These are phyloP conservation scores for Paramecium biaurelia DNA, from an alignment of 73 alveolate genomes.

Conservation along the genomic window DNA sequence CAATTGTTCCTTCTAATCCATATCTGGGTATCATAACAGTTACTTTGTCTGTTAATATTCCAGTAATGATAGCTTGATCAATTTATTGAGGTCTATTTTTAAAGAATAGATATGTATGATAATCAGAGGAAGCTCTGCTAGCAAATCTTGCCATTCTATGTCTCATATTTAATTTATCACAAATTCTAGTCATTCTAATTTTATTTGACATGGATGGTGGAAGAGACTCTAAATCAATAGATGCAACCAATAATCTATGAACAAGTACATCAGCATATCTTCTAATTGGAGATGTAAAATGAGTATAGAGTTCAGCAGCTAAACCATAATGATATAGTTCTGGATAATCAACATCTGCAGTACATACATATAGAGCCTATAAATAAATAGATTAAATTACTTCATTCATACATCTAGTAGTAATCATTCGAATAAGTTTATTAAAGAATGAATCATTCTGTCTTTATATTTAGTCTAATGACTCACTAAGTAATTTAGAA, in stretches of 20 bases:
- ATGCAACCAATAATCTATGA: conserved; percentile 98
- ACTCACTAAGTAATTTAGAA: conserved; percentile 79
- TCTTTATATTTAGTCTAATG: conserved; percentile 85
- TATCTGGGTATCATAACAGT: conserved; percentile 73
- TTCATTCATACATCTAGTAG: conserved; percentile 96
- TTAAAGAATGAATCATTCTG: conserved; percentile 86
- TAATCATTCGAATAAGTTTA: conserved; percentile 85
- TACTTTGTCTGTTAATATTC: conserved; percentile 72
- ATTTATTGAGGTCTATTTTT: conserved; percentile 57
- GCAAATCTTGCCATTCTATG: conserved; percentile 88
- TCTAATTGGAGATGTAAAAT: conserved; percentile 98
- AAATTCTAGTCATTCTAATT: conserved; percentile 84
- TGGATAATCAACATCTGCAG: conserved; percentile 94
- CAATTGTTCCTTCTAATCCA: conserved; percentile 82
- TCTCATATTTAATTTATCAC: conserved; percentile 85
- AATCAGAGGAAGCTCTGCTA: conserved; percentile 76
- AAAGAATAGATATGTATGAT: conserved; percentile 81
- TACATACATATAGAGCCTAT: conserved; percentile 97
- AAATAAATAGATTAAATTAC: neutral
- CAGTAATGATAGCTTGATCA: conserved; percentile 78
- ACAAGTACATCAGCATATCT: conserved; percentile 99
- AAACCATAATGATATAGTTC: conserved; percentile 98
- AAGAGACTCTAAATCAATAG: conserved; percentile 91
- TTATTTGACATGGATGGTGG: conserved; percentile 94
- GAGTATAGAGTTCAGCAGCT: conserved; percentile 99